Percentiles rank a stretch among this genome's conserved stretches.
Conservation (phyloP, 2,329 filamentous ascomycete species). For the Chaetomiaceae sp. region DNA sequence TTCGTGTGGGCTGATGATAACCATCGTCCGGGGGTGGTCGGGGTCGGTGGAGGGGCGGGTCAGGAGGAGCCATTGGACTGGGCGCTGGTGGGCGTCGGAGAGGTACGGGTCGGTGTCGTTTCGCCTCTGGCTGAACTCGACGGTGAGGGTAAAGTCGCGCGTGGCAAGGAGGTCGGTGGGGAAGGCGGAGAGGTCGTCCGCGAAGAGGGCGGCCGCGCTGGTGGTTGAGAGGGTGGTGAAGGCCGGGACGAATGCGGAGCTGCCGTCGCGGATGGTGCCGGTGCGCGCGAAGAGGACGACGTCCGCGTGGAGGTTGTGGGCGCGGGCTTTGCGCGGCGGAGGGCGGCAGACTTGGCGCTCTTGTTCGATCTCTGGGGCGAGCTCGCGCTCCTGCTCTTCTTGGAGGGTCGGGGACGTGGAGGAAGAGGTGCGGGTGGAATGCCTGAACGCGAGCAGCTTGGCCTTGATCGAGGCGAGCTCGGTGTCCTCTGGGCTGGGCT, state of each 20-base stretch:
- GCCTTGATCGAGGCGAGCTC: background rate
- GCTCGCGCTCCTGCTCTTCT: slow-evolving; percentile 55
- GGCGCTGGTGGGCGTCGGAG: slow-evolving; percentile 39
- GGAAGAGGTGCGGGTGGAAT: background rate
- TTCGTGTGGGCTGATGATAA: slow-evolving; percentile 59
- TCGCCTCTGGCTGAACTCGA: slow-evolving; percentile 25
- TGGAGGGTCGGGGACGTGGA: background rate
- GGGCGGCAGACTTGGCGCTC: slow-evolving; percentile 53
- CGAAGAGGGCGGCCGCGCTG: slow-evolving; percentile 34
- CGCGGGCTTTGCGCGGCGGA: slow-evolving; percentile 32
- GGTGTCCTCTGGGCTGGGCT: background rate
- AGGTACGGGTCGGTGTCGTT: background rate
- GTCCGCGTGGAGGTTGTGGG: slow-evolving; percentile 41
- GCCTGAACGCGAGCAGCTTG: background rate
- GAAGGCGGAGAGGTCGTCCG: slow-evolving; percentile 29
- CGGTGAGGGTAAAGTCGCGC: slow-evolving; percentile 45
- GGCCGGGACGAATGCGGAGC: slow-evolving; percentile 38
- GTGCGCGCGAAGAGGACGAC: slow-evolving; percentile 37
- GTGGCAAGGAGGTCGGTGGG: slow-evolving; percentile 42
- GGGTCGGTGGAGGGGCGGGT: background rate
- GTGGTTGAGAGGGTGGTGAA: slow-evolving; percentile 41
- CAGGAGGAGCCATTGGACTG: slow-evolving; percentile 51
- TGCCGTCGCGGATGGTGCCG: slow-evolving; percentile 30
- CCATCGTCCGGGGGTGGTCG: slow-evolving; percentile 26
- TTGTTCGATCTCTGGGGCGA: slow-evolving; percentile 58